Conservation (phyloP, 192 early-diverging fungal genomes). For the Gamsiella multidivaricata region DNA sequence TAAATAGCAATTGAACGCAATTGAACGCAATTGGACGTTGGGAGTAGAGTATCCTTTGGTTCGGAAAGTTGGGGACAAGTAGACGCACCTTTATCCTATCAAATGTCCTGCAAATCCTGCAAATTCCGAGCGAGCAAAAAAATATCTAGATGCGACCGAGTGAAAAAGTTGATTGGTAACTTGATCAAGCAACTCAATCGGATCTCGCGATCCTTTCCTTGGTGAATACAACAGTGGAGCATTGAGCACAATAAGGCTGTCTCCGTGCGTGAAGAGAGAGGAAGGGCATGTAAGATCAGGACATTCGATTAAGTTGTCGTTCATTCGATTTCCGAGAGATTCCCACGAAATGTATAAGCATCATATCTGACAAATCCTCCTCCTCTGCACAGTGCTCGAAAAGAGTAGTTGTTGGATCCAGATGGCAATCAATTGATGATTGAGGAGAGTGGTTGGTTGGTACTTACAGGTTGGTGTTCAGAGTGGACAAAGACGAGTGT, state of each 20-base stretch:
- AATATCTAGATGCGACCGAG: neutral
- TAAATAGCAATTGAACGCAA: neutral
- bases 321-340: conserved; percentile 59
- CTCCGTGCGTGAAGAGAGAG: neutral
- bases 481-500: neutral
- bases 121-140: too few species aligned
- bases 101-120: neutral
- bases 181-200: neutral
- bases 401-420: too few species aligned
- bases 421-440: too few species aligned
- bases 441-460: too few species aligned
- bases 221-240: too few species aligned
- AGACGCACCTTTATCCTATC: conserved; percentile 30
- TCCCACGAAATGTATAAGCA: conserved; percentile 56
- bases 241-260: neutral
- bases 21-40: too few species aligned
- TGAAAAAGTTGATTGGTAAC: neutral
- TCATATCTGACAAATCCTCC: conserved; percentile 53
- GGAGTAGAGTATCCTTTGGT: too few species aligned
- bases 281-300: conserved; percentile 54
- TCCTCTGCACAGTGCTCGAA: too few species aligned
- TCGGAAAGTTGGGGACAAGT: too few species aligned
- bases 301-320: conserved; percentile 54
- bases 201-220: neutral
- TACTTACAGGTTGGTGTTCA: too few species aligned